A percentile compares a stretch with the other conserved stretches of the same genome.
Evolutionary conservation across 352 stramenopile species (phyloP).

Genomic region (Globisporangium paddicum): DNA sequence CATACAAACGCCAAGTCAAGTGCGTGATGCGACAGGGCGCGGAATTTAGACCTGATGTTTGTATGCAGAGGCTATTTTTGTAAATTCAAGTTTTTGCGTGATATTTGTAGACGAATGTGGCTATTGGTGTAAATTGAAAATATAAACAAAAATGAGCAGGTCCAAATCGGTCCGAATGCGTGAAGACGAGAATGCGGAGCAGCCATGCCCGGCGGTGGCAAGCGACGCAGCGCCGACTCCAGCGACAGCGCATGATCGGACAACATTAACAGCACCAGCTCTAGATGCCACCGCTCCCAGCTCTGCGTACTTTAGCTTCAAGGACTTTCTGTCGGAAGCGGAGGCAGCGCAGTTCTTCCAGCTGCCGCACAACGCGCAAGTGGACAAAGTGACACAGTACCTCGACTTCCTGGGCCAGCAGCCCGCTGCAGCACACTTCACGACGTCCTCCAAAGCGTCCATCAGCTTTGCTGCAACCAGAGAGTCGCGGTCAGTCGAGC

Average conservation of each 20-base stretch:
- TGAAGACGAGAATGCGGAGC: neutral
- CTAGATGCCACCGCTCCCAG: neutral
- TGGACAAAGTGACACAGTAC: slow-evolving; percentile 59
- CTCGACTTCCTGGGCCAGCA: slow-evolving; percentile 57
- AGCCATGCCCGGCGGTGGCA: neutral
- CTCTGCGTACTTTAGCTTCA: slow-evolving; percentile 54
- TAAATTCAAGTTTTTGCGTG: too few species aligned
- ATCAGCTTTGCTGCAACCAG: slow-evolving; percentile 32
- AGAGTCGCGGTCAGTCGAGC: neutral
- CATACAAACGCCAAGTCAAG: too few species aligned
- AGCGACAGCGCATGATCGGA: neutral
- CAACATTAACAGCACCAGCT: neutral
- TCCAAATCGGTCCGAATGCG: neutral
- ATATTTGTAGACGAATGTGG: slow-evolving; percentile 1
- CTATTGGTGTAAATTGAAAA: neutral
- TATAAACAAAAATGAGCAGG: neutral
- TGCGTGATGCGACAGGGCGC: too few species aligned
- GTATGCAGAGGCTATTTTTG: too few species aligned
- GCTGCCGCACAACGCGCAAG: slow-evolving; percentile 38
- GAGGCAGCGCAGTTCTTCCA: slow-evolving; percentile 53
- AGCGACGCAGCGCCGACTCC: neutral
- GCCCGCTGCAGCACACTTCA: slow-evolving; percentile 39
- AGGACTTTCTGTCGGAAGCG: slow-evolving; percentile 42
- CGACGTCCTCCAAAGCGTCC: slow-evolving; percentile 47
- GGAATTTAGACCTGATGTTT: too few species aligned